Evolutionary conservation across 805 yeast species (phyloP), one percentile per base, ranked within the genome.

Genomic region (Dipodascus geniculatus): DNA sequence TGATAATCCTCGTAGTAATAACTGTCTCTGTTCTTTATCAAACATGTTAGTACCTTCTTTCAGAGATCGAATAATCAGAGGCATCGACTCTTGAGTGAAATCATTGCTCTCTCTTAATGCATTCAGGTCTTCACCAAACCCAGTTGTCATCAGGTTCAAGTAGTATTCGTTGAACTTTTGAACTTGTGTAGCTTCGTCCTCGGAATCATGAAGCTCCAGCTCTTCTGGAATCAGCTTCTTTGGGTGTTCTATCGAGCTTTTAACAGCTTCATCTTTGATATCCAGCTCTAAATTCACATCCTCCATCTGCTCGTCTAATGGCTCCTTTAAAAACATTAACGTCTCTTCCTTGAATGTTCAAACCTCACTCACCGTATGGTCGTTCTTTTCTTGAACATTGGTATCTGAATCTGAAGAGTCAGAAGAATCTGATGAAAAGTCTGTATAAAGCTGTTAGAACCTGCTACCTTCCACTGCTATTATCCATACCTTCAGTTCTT

Each of bases 101-200:
- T 71, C 72, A 8, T 77, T 65, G 53, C 78, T 73, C 53, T 65
- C 64, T 19, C 76, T 77, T 53, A 71, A 67, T 22, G 71, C 60
- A 9, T 61, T 66, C 23, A 71, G 65, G 47, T 73, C 73, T 19
- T 70, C 70, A 58, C 81, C 75, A 56, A 79, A 71, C 59, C 74
- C 75, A 11, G 76, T 68, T 51, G 79, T 77, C 38, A 70, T 65
- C 23, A 73, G 68, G 14, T 62, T 57, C 42, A 79, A 71, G 63
- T 76, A 78, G 54, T 73, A 74, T 53, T 74, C 60, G 16, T 57
- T 59, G 44, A 57, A 59, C 42, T 59, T 57, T 9, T 48, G 48
- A 44, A 54, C 58, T 1, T 53, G 9, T 31, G 47, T 53, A 2
- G 33, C 23, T 4, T 52, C 49, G 6, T 44, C 23, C 19, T 38